Conservation (phyloP, 2,329 filamentous ascomycete genomes). For the Trichoderma atrobrunneum region DNA sequence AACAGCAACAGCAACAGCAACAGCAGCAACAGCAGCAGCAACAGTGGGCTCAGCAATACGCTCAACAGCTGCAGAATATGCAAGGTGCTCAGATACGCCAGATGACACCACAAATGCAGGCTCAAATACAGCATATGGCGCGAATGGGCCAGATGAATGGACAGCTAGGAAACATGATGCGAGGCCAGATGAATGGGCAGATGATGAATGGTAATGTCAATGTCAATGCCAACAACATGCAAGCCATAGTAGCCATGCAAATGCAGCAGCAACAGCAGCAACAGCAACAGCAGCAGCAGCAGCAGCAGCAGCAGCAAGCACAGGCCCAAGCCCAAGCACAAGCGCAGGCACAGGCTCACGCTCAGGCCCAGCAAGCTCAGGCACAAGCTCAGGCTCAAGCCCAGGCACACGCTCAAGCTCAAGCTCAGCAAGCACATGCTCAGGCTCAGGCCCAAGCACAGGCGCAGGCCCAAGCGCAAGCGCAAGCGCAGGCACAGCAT, state of each 20-base stretch:
- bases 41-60: conserved; percentile 44
- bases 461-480: conserved; percentile 62
- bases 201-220: conserved; percentile 37
- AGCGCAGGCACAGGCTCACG: conserved; percentile 55
- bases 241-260: conserved; percentile 39
- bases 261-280: conserved; percentile 31
- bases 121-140: conserved; percentile 39
- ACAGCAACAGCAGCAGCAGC: conserved; percentile 33
- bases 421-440: conserved; percentile 37
- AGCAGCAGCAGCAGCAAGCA: conserved; percentile 37
- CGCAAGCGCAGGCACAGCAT: conserved; percentile 39
- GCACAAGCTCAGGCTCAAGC: conserved; percentile 58
- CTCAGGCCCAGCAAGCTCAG: conserved; percentile 43
- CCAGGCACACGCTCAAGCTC: conserved; percentile 25
- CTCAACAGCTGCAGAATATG: conserved; percentile 43
- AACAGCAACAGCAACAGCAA: conserved; percentile 37
- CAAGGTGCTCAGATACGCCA: conserved; percentile 35
- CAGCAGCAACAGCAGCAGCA: conserved; percentile 41
- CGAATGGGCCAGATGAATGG: conserved; percentile 30
- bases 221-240: conserved; percentile 33
- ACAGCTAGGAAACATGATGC: conserved; percentile 41
- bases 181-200: conserved; percentile 37
- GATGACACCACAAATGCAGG: conserved; percentile 40
- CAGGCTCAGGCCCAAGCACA: conserved; percentile 41
- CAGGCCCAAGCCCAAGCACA: conserved; percentile 62